Conservation (phyloP, 352 stramenopile species). For the Thraustochytrium sp. region DNA sequence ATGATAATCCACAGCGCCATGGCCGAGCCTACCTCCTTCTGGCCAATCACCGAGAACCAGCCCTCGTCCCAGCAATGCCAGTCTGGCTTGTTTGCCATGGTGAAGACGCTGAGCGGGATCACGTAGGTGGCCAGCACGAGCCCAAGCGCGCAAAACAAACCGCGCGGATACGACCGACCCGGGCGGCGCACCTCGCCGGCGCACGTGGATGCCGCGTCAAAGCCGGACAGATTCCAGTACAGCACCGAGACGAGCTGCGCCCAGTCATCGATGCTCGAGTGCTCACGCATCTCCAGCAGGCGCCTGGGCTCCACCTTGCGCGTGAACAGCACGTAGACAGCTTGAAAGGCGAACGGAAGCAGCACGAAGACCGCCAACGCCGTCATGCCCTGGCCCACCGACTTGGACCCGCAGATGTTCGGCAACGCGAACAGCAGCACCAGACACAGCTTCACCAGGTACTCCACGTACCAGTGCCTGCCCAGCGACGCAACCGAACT, state of each 20-base stretch:
- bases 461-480: background rate
- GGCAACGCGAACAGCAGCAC: constrained; percentile 9
- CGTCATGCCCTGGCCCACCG: constrained; percentile 9
- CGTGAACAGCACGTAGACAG: background rate
- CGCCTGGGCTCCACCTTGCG: background rate
- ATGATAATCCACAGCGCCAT: constrained; percentile 69
- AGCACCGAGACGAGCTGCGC: constrained; percentile 60
- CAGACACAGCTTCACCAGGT: constrained; percentile 28
- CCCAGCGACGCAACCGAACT: background rate
- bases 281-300: background rate
- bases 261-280: background rate
- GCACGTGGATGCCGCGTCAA: constrained; percentile 65
- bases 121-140: constrained; percentile 67
- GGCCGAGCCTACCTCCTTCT: constrained; percentile 56
- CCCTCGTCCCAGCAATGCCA: constrained; percentile 68
- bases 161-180: constrained; percentile 64
- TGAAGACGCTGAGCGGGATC: constrained; percentile 42
- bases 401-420: constrained; percentile 5
- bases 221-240: constrained; percentile 75
- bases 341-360: constrained; percentile 6
- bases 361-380: background rate
- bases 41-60: constrained; percentile 65
- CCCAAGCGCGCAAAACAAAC: constrained; percentile 67
- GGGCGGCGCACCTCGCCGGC: constrained; percentile 66
- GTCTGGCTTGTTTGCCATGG: constrained; percentile 63